These are phyloP conservation scores for Starmerella etchellsii DNA, from an alignment of 805 yeast species.

Conservation along the genomic window DNA sequence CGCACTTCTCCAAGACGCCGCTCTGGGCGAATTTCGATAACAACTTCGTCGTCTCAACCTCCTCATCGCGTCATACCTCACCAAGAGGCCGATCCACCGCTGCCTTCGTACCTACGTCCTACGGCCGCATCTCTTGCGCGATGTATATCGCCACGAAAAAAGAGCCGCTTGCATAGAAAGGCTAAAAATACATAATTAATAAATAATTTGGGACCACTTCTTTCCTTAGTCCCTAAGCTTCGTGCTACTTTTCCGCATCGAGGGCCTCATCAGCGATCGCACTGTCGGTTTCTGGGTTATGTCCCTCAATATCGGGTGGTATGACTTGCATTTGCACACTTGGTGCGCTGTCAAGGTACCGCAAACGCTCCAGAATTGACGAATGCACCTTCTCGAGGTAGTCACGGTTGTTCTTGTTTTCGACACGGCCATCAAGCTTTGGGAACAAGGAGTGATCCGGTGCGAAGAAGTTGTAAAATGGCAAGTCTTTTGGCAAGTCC, in stretches of 20 bases:
- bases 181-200: not conserved
- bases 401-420: slow-evolving; percentile 72
- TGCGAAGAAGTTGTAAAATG: slow-evolving; percentile 70
- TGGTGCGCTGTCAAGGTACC: slow-evolving; percentile 82
- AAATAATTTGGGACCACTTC: not conserved
- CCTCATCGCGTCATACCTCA: not conserved
- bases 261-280: slow-evolving; percentile 26
- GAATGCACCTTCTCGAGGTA: slow-evolving; percentile 68
- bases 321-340: slow-evolving; percentile 83
- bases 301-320: slow-evolving; percentile 51
- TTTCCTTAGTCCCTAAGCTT: no score
- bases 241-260: no score
- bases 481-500: slow-evolving; percentile 61
- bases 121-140: slow-evolving; percentile 12
- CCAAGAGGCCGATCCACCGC: not conserved
- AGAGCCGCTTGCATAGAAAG: not conserved
- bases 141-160: no score
- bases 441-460: slow-evolving; percentile 91
- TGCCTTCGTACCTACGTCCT: slow-evolving; percentile 10
- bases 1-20: no score
- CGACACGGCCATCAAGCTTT: slow-evolving; percentile 59
- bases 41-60: no score
- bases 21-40: no score
- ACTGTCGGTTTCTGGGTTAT: slow-evolving; percentile 28
- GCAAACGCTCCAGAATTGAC: slow-evolving; percentile 64